Evolutionary conservation across 768 basidiomycete genomes (phyloP), one percentile per base, ranked within the genome.

Genomic region (Russula dissimulans): DNA sequence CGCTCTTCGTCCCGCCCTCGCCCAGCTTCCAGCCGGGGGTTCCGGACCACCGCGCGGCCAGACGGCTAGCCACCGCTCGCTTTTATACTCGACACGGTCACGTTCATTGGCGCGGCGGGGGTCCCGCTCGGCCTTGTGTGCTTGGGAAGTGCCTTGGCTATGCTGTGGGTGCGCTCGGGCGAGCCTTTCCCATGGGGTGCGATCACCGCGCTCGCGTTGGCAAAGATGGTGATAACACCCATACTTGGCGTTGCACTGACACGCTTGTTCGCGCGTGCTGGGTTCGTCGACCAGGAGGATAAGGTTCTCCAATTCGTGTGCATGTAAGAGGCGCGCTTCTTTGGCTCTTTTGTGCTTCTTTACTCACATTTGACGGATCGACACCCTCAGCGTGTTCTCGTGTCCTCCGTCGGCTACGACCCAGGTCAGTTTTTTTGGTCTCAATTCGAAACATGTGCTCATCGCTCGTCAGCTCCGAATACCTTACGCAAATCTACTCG

Each of bases 61-160:
- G 86, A 88, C 63, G 85, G 85, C 0, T 75, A 80, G 61, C 85
- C 87, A 1, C 86, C 86, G 0, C 79, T 88, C 17, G 77, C 81
- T 0, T 79, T 88, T 62, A 46, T 88, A 42, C 66, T 84, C 57
- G 81, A 85, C 57, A 79, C 81, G 0, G 71, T 80, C 0, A 69
- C 72, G 1, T 87, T 88, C 65, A 75, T 86, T 41, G 85, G 87
- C 1, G 78, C 70, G 1, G 85, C 84, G 1, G 79, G 81, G 4
- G 81, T 88, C 0, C 86, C 86, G 0, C 65, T 87, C 2, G 84
- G 84, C 1, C 69, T 88, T 10, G 76, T 84, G 11, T 81, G 79
- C 5, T 74, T 88, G 4, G 86, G 86, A 0, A 81, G 81, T 4
- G 81, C 82, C 0, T 71, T 88, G 4, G 86, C 86, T 0, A 74